Base-by-base conservation (phyloP, 306 rosid species). In the Cucurbita maxima region DNA sequence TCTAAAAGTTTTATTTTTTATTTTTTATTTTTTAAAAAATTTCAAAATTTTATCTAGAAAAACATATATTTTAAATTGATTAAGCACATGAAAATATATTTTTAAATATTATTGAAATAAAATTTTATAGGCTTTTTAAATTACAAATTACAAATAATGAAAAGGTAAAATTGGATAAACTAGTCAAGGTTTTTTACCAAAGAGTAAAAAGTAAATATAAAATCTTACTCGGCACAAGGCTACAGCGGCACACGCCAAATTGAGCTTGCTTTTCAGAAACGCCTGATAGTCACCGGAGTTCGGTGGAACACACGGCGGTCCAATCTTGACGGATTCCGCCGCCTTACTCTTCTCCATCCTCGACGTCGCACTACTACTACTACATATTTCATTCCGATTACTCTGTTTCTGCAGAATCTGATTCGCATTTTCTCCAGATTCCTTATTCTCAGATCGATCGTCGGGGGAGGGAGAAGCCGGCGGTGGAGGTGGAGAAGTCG, bases 241-340 rank as follows among this genome's bases (percentile, higher is more conserved):
- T 4, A 88, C 90, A 18, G 96, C 96, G 38, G 98, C 98, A 50
- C 98, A 93, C 8, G 98, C 98, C 20, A 88, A 89, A 56, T 90
- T 78, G 78, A 93, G 98, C 72, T 93, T 88, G 92, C 83, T 88
- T 76, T 90, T 93, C 63, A 93, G 98, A 59, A 87, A 76, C 9
- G 93, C 84, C 47, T 86, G 90, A 59, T 87, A 87, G 22, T 88
- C 88, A 3, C 86, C 84, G 5, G 92, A 82, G 76, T 83, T 86
- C 53, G 82, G 58, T 30, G 88, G 76, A 48, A 75, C 25, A 58
- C 45, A 52, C 7, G 81, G 60, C 25, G 79, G 68, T 7, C 74
- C 75, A 1, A 43, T 67, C 7, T 18, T 8, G 15, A 36, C 34
- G 8, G 71, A 63, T 3, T 30, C 37, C 63, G 62, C 30, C 10